Percentiles rank a stretch among this genome's conserved stretches.
These are phyloP conservation scores for Pseudogymnoascus sp. DNA, from an alignment of 2,329 filamentous ascomycete species.

Conservation along the genomic window DNA sequence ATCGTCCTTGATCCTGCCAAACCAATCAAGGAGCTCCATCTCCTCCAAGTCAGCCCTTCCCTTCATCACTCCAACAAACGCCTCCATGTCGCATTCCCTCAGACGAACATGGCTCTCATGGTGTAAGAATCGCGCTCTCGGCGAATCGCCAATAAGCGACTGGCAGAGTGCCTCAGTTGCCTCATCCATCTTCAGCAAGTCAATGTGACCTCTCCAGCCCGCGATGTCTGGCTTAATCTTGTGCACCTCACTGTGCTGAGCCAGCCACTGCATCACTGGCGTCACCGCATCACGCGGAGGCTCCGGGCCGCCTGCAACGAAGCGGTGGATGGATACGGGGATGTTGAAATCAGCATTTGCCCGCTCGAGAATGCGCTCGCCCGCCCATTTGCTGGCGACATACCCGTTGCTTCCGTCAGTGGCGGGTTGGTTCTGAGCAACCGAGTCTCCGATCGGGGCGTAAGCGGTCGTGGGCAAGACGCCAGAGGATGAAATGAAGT, in stretches of 20 bases:
- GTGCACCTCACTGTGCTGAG: slow-evolving; percentile 11
- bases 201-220: slow-evolving; percentile 12
- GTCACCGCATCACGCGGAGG: slow-evolving; percentile 14
- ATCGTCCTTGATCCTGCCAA: slow-evolving; percentile 13
- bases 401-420: slow-evolving; percentile 29
- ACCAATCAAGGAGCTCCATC: slow-evolving; percentile 13
- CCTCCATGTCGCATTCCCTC: slow-evolving; percentile 17
- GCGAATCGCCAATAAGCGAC: slow-evolving; percentile 10
- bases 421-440: slow-evolving; percentile 13
- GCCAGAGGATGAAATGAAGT: slow-evolving; percentile 24
- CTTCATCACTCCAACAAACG: slow-evolving; percentile 29
- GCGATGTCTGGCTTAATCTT: slow-evolving; percentile 10
- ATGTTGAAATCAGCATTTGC: slow-evolving; percentile 11
- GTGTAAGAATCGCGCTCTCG: slow-evolving; percentile 12
- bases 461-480: background rate
- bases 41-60: slow-evolving; percentile 13
- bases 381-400: slow-evolving; percentile 29
- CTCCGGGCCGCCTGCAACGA: slow-evolving; percentile 11
- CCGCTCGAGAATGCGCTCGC: slow-evolving; percentile 29
- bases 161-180: slow-evolving; percentile 11
- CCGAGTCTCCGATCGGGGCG: background rate
- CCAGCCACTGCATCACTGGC: slow-evolving; percentile 13
- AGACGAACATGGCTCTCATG: slow-evolving; percentile 13
- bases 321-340: slow-evolving; percentile 16
- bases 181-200: slow-evolving; percentile 13